These are phyloP conservation scores for Penicillium sp. DNA, from an alignment of 2,329 filamentous ascomycete species.

Conservation along the genomic window DNA sequence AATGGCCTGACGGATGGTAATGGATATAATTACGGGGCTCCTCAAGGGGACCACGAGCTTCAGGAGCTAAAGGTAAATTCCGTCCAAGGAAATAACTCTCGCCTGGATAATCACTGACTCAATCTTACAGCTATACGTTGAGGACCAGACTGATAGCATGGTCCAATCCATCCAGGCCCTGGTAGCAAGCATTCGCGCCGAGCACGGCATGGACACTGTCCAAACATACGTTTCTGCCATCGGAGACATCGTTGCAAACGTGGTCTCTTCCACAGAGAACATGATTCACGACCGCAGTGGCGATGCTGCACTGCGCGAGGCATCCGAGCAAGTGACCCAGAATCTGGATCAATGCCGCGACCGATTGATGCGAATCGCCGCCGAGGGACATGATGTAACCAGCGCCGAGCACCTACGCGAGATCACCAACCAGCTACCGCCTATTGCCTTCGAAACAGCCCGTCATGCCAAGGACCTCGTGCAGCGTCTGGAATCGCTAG, in stretches of 20 bases:
- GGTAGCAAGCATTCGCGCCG: constrained; percentile 72
- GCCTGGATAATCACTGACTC: constrained; percentile 29
- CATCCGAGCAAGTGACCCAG: constrained; percentile 48
- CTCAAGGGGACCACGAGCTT: constrained; percentile 56
- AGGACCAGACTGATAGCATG: constrained; percentile 79
- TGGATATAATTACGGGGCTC: constrained; percentile 49
- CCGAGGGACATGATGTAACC: constrained; percentile 66
- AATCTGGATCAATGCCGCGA: constrained; percentile 67
- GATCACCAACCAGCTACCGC: constrained; percentile 75
- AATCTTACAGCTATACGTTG: constrained; percentile 69
- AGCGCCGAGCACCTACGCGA: constrained; percentile 57
- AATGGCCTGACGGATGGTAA: constrained; percentile 41
- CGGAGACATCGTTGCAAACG: constrained; percentile 71
- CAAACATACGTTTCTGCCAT: constrained; percentile 74
- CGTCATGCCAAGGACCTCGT: constrained; percentile 79
- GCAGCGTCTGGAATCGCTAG: constrained; percentile 52
- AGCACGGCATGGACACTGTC: constrained; percentile 68
- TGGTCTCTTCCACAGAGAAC: constrained; percentile 69
- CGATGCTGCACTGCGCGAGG: constrained; percentile 57
- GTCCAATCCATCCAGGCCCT: constrained; percentile 83
- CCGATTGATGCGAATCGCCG: constrained; percentile 68
- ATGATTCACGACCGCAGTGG: constrained; percentile 57
- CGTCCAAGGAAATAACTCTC: neutral
- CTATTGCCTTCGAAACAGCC: constrained; percentile 85
- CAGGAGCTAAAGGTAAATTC: constrained; percentile 65